A percentile compares a stretch with the other conserved stretches of the same genome.
These are phyloP conservation scores for Vaccinium darrowii DNA, from an alignment of 148 eudicot species.

Conservation along the genomic window DNA sequence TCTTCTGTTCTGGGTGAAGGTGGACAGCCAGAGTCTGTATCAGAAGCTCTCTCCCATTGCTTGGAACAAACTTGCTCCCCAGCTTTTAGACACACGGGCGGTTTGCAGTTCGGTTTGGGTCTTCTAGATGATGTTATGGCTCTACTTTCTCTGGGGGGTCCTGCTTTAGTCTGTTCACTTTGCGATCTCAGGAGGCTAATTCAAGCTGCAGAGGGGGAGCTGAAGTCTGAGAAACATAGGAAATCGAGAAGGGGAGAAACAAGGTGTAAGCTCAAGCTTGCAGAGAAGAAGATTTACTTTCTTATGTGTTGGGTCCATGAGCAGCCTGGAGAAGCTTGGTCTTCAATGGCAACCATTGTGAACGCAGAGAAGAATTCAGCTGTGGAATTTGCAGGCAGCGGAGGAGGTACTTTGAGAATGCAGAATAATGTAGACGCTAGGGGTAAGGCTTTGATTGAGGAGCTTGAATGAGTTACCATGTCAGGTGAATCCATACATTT, in stretches of 20 bases:
- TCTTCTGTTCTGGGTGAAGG: conserved; percentile 72
- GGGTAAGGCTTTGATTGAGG: conserved; percentile 61
- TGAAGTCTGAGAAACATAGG: conserved; percentile 48
- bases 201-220: conserved; percentile 49
- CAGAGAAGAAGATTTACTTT: conserved; percentile 67
- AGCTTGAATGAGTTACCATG: conserved; percentile 27
- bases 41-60: conserved; percentile 61
- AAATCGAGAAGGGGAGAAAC: conserved; percentile 41
- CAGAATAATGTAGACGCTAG: conserved; percentile 25
- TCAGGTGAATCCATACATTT: not conserved
- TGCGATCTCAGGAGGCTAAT: conserved; percentile 62
- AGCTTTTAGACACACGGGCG: conserved; percentile 70
- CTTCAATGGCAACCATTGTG: conserved; percentile 53
- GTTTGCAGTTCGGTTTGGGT: conserved; percentile 60
- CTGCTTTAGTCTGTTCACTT: conserved; percentile 61
- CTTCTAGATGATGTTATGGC: conserved; percentile 60
- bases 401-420: conserved; percentile 19
- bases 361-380: conserved; percentile 57
- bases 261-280: conserved; percentile 62
- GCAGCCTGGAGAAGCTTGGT: conserved; percentile 69
- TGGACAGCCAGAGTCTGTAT: conserved; percentile 58
- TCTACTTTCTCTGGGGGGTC: conserved; percentile 53
- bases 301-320: conserved; percentile 88
- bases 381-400: conserved; percentile 41
- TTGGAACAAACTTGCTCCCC: conserved; percentile 88